Base-by-base conservation (phyloP, 441 rosid species). In the Geranium incanum region DNA sequence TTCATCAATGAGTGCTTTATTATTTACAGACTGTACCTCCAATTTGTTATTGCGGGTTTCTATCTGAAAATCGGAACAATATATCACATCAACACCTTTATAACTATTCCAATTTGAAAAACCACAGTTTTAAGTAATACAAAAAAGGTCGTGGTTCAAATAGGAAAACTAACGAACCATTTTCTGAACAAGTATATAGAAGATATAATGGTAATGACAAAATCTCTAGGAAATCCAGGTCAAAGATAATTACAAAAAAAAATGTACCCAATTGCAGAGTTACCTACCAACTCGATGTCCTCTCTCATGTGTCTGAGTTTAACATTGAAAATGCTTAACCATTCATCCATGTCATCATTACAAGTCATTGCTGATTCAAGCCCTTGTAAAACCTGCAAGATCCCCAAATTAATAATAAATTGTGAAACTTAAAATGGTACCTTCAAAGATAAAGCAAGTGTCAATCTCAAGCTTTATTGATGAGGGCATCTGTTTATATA, bases 221-320 rank as follows among this genome's bases (percentile, higher is more conserved):
- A 21, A 21, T 21, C 21, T 21, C 21, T 21, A 21, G 21, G 21
- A 21, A 21, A 21, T 21, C 21, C 21, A 21, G 21, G 21, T 0
- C 21, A 21, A 21, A 21, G 21, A 21, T 21, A 21, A 21, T 21
- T 21, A 21, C 21, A 21, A n/a, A 48, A 48, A 48, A n/a, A 48
- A 12, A 48, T 3, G 4, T 13, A 71, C 11, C 11, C 7, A 41
- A 11, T 41, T 41, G 48, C 48, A 41, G 39, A 80, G 37, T 41
- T 70, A 19, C 85, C 78, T 85, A 95, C 99, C 82, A 98, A 95
- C 73, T 88, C 96, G 79, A 95, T 92, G 74, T 92, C 99, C 82
- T 95, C 96, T 84, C 99, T 89, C 99, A 95, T 95, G 79, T 95
- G 97, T 83, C 98, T 91, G 78, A 95, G 94, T 82, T 95, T 95